Evolutionary conservation across 306 rosid genomes (phyloP), one percentile per base, ranked within the genome.

Genomic region (Psophocarpus tetragonolobus): DNA sequence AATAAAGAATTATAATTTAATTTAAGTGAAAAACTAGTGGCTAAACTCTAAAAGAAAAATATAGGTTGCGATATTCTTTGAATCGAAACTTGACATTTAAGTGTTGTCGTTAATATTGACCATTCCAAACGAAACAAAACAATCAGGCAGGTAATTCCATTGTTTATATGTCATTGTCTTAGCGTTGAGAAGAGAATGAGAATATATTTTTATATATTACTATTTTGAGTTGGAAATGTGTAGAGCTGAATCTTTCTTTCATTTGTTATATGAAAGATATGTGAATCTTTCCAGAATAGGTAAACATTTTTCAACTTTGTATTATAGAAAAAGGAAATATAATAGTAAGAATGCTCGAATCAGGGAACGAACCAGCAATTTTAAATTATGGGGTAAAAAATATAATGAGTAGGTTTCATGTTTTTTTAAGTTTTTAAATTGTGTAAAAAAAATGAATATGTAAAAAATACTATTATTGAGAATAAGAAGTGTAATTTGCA

Each of bases 121-220:
- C 42, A 15, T 68, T 68, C 73, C 73, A 68, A 68, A 68, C 8
- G 42, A 68, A 42, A 44, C 39, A 68, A 68, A 2, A 44, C 39
- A 45, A 26, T 8, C 8, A 27, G 60, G 26, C 58, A 45, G 27
- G 74, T 68, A 45, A 8, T 68, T 44, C 5, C 14, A 44, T 68
- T 26, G 74, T 68, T 45, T 24, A 45, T 27, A 27, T 68, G 74
- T 45, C 57, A 0, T 27, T 68, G 58, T 27, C 58, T 27, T 68
- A 13, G 17, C 32, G 47, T 65, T 36, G 38, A 11, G 32, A 36
- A 18, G n/a, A 38, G 18, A 38, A 39, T 41, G 38, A 24, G 6
- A 13, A 24, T 68, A 14, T 23, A 2, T 21, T 56, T 24, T 12
- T 2, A 26, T 57, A 57, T 5, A 13, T 57, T 26, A 13, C 20